phyloP scores from a whole-genome alignment of 1,284 basidiomycete species.

The Volvariella volvacea region DNA sequence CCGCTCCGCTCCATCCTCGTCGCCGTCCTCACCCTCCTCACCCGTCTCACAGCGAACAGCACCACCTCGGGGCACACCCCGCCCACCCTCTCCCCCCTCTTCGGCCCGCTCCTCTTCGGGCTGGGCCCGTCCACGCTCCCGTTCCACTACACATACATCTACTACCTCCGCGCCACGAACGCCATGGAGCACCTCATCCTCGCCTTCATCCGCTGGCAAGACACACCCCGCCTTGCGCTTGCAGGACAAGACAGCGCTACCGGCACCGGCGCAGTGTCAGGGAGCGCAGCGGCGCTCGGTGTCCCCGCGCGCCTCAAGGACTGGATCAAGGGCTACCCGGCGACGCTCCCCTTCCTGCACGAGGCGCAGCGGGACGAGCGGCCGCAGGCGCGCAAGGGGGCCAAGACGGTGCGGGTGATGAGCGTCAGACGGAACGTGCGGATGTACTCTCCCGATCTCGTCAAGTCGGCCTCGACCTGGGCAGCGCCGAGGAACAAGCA shows the following conservation, averaged over 20 bases:
- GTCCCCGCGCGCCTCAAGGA: slow-evolving; percentile 75
- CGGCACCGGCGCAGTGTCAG: too few relatives aligned
- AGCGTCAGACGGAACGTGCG: slow-evolving; percentile 73
- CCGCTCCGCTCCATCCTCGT: slow-evolving; percentile 55
- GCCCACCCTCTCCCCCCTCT: slow-evolving; percentile 80
- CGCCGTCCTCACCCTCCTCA: slow-evolving; percentile 67
- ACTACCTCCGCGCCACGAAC: slow-evolving; percentile 75
- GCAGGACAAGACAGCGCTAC: too few relatives aligned
- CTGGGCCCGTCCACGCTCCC: slow-evolving; percentile 50
- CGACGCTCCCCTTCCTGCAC: slow-evolving; percentile 35
- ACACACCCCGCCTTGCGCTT: slow-evolving; percentile 39
- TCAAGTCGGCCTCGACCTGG: slow-evolving; percentile 71
- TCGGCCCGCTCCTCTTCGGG: slow-evolving; percentile 81
- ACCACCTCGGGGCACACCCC: slow-evolving; percentile 79
- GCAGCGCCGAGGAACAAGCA: slow-evolving; percentile 14
- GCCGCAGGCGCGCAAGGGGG: slow-evolving; percentile 59
- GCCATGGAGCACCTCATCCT: slow-evolving; percentile 88
- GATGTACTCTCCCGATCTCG: slow-evolving; percentile 76
- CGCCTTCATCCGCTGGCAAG: slow-evolving; percentile 77
- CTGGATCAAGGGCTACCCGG: slow-evolving; percentile 83
- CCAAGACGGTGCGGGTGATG: slow-evolving; percentile 64
- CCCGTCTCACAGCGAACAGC: slow-evolving; percentile 76
- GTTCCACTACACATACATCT: slow-evolving; percentile 73
- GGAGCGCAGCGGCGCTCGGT: slow-evolving; percentile 51
- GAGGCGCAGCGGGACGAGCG: slow-evolving; percentile 23